phyloP scores from a whole-genome alignment of 1,284 basidiomycete species.

The Moesziomyces globuligerus region DNA sequence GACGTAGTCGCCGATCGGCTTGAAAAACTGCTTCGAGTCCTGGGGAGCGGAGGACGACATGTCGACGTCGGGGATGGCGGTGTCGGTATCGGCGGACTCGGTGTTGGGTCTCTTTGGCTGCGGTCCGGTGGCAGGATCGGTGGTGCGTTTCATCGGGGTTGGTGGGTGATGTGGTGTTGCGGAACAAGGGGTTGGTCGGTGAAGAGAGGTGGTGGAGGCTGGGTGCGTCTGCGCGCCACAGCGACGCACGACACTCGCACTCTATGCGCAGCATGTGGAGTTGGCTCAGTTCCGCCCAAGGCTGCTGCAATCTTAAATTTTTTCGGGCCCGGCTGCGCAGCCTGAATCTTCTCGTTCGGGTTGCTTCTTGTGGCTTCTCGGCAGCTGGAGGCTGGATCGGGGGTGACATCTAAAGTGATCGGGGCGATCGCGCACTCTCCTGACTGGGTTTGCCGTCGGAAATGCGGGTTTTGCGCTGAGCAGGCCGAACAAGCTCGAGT shows the following conservation, averaged over 20 bases:
- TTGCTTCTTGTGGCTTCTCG: slow-evolving; percentile 9
- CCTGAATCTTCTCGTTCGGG: slow-evolving; percentile 4
- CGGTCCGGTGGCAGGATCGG: slow-evolving; percentile 31
- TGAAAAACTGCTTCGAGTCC: slow-evolving; percentile 52
- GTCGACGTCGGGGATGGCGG: slow-evolving; percentile 24
- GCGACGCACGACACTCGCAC: too few relatives aligned
- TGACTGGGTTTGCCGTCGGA: too few relatives aligned
- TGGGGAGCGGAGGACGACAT: slow-evolving; percentile 21
- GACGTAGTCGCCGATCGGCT: slow-evolving; percentile 55
- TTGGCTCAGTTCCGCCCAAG: too few relatives aligned
- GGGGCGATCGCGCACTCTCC: too few relatives aligned
- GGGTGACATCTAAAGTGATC: too few relatives aligned
- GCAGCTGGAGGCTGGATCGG: too few relatives aligned
- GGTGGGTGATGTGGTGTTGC: too few relatives aligned
- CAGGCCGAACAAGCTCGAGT: too few relatives aligned
- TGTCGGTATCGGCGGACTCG: background rate
- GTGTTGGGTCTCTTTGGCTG: slow-evolving; percentile 43
- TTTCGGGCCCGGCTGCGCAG: too few relatives aligned
- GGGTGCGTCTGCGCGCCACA: too few relatives aligned
- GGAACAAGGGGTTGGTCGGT: background rate
- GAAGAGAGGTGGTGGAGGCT: background rate
- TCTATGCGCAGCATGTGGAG: too few relatives aligned
- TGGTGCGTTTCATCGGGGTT: slow-evolving; percentile 40
- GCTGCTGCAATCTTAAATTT: slow-evolving; percentile 3
- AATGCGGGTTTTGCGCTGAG: too few relatives aligned